Conservation (phyloP, 2,329 filamentous ascomycete species). For the Tolypocladium ovalisporum region DNA sequence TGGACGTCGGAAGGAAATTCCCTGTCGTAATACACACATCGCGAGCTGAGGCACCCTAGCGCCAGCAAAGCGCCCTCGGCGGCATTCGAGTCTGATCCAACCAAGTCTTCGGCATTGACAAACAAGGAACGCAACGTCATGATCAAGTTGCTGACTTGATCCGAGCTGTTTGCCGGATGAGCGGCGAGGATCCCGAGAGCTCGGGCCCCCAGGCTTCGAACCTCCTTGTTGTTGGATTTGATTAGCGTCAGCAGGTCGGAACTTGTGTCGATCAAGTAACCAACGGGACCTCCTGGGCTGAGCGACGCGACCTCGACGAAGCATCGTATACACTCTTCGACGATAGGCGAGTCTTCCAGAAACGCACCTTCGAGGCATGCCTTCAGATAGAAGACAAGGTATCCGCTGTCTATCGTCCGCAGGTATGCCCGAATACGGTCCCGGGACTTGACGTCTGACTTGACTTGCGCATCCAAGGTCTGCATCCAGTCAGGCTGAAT, state of each 20-base stretch:
- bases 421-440: conserved; percentile 46
- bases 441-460: conserved; percentile 57
- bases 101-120: conserved; percentile 26
- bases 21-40: conserved; percentile 31
- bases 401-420: conserved; percentile 23
- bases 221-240: conserved; percentile 59
- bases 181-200: conserved; percentile 68
- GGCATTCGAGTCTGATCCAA: conserved; percentile 31
- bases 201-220: conserved; percentile 56
- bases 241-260: conserved; percentile 48
- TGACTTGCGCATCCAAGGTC: conserved; percentile 61
- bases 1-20: conserved; percentile 13
- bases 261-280: conserved; percentile 35
- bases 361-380: conserved; percentile 48
- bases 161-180: conserved; percentile 38
- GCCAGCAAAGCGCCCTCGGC: conserved; percentile 36
- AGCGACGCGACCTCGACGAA: conserved; percentile 44
- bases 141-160: conserved; percentile 14
- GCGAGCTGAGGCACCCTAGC: conserved; percentile 31
- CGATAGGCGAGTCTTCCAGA: conserved; percentile 27
- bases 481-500: conserved; percentile 77
- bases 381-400: conserved; percentile 34
- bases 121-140: conserved; percentile 31
- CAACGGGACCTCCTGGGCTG: conserved; percentile 38
- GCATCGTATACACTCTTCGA: conserved; percentile 37